Base-by-base conservation (phyloP, 208 protist genomes). In the Leptomonas pyrrhocoris region DNA sequence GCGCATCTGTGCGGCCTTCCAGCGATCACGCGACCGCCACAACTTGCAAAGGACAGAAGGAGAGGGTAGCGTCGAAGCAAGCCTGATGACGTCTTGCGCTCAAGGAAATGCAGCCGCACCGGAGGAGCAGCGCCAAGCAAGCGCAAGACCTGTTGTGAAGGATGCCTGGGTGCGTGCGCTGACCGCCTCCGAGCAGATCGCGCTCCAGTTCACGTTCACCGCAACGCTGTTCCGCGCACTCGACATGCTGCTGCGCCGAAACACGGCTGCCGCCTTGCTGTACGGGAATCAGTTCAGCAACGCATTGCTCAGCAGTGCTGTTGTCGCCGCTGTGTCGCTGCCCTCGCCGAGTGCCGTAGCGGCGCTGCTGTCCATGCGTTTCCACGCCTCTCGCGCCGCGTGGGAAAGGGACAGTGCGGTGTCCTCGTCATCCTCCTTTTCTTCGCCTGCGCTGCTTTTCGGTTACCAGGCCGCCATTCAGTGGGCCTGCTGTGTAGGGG, bases 161-260 rank as follows among this genome's bases (percentile, higher is more conserved):
- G 89, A 86, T 53, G 85, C 85, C n/a, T 73, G 80, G 51, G 65
- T 69, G 13, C 85, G 85, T 31, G 84, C 80, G 13, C 7, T 87
- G 46, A 81, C 70, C 8, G 68, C 80, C 5, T 58, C 80, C 18
- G 89, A 94, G 75, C 79, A 74, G 31, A 86, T 94, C 34, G 73
- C 89, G 27, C 63, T 89, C 34, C 89, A 94, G 77, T 92, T 83
- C 75, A 65, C 50, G 58, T 92, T 84, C 67, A 79, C 82, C 0
- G 79, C 73, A 7, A 61, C 65, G 19, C 15, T 85, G 31, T 55
- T 80, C n/a, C 77, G 69, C 43, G 74, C 76, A n/a, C 56, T 89
- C 11, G 53, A 78, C 12, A 55, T 48, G 65, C 64, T 90, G 55
- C 43, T 88, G 18, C 8, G 45, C 4, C 50, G 55, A 16, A 48